Conservation (phyloP, 345 rosid genomes). For the Linum tenue region DNA sequence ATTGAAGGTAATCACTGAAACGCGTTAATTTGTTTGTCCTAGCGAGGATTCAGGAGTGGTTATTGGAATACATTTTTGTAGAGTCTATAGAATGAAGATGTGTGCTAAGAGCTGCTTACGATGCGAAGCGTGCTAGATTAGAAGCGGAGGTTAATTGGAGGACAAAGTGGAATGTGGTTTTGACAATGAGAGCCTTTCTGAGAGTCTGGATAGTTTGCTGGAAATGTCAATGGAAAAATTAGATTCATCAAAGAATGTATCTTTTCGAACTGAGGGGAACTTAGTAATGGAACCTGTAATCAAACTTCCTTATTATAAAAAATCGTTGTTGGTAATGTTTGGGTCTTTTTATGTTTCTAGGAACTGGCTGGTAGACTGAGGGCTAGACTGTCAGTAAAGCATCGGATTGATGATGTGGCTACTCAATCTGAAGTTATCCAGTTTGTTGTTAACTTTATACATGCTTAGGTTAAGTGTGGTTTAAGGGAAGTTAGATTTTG, state of each 20-base stretch:
- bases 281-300: background rate
- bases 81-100: slow-evolving; percentile 44
- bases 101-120: slow-evolving; percentile 26
- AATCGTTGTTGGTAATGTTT: background rate
- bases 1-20: slow-evolving; percentile 29
- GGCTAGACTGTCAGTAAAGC: slow-evolving; percentile 43
- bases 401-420: slow-evolving; percentile 60
- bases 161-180: slow-evolving; percentile 27
- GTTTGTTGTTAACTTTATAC: slow-evolving; percentile 34
- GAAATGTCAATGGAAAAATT: slow-evolving; percentile 32
- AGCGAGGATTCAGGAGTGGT: background rate
- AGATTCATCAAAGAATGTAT: slow-evolving; percentile 54
- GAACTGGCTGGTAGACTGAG: slow-evolving; percentile 57
- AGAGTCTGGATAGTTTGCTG: slow-evolving; percentile 30
- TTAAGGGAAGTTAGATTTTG: too few species aligned
- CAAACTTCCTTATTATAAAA: background rate
- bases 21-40: background rate
- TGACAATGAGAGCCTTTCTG: slow-evolving; percentile 24
- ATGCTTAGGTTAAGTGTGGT: too few species aligned
- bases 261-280: too few species aligned
- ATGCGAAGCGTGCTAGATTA: slow-evolving; percentile 33
- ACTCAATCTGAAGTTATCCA: slow-evolving; percentile 67
- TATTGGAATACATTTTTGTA: slow-evolving; percentile 16
- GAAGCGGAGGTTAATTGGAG: slow-evolving; percentile 45
- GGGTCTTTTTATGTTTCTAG: slow-evolving; percentile 17